Conservation (phyloP, 1,284 basidiomycete genomes). For the Leccinum pachyderme region DNA sequence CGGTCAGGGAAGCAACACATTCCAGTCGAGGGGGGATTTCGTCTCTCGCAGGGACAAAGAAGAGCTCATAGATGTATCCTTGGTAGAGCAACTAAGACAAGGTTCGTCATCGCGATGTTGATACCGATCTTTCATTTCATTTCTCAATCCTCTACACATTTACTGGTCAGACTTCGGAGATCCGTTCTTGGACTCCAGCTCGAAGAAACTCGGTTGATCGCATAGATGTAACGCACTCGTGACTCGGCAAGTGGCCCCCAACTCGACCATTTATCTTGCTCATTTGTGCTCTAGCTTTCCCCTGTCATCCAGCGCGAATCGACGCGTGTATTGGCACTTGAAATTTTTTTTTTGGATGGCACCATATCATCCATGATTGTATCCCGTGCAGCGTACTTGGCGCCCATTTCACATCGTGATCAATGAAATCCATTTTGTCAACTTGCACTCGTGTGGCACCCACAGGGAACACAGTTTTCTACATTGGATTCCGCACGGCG, state of each 20-base stretch:
- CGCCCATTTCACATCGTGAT: background rate
- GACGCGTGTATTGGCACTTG: background rate
- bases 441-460: background rate
- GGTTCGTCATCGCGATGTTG: conserved; percentile 28
- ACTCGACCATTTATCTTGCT: conserved; percentile 11
- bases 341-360: conserved; percentile 1
- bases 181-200: conserved; percentile 41
- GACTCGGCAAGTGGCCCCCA: background rate
- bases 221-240: background rate
- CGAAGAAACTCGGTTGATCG: conserved; percentile 22
- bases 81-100: conserved; percentile 41
- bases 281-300: conserved; percentile 17
- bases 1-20: conserved; percentile 22
- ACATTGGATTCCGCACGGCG: background rate
- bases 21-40: conserved; percentile 29
- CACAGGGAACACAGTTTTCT: background rate
- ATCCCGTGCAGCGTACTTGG: conserved; percentile 1
- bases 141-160: conserved; percentile 3
- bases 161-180: conserved; percentile 42
- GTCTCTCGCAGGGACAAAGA: conserved; percentile 36
- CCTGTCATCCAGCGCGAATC: background rate
- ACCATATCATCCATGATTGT: conserved; percentile 5
- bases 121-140: background rate
- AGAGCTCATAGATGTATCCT: conserved; percentile 39
- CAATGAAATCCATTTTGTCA: background rate